phyloP scores from a whole-genome alignment of 2,329 filamentous ascomycete species.

The Hypomyces rosellus region DNA sequence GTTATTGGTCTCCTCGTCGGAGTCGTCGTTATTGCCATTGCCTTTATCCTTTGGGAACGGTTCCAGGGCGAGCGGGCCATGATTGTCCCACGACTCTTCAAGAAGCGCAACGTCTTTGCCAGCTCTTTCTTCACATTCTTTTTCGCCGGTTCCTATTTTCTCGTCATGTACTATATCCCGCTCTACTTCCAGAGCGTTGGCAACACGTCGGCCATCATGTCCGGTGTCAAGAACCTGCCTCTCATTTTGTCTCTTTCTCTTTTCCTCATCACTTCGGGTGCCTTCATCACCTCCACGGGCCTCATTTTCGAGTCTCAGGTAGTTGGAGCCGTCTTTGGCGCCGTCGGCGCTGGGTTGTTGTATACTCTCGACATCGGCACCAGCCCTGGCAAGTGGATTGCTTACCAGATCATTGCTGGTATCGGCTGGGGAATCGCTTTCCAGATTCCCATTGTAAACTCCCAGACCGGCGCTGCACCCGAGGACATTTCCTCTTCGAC shows the following conservation, averaged over 20 bases:
- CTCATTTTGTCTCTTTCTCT: constrained; percentile 21
- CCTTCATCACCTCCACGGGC: constrained; percentile 23
- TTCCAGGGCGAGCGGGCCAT: constrained; percentile 35
- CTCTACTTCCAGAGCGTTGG: constrained; percentile 33
- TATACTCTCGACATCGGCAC: constrained; percentile 25
- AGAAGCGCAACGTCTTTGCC: constrained; percentile 24
- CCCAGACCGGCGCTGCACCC: constrained; percentile 14
- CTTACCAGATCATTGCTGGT: constrained; percentile 34
- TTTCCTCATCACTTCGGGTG: constrained; percentile 16
- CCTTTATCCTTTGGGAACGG: constrained; percentile 28
- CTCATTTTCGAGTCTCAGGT: constrained; percentile 35
- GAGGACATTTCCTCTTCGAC: constrained; percentile 3
- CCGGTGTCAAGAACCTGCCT: constrained; percentile 35
- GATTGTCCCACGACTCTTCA: constrained; percentile 28
- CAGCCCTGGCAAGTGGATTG: constrained; percentile 15
- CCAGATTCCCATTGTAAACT: constrained; percentile 41
- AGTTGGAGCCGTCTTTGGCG: constrained; percentile 21
- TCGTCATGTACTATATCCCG: constrained; percentile 34
- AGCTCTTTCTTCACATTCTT: constrained; percentile 30
- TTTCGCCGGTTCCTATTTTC: constrained; percentile 30
- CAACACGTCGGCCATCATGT: constrained; percentile 25
- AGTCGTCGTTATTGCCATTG: constrained; percentile 21
- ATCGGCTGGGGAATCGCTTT: constrained; percentile 37
- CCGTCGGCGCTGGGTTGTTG: constrained; percentile 34
- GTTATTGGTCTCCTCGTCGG: constrained; percentile 34